Evolutionary conservation across 2,329 filamentous ascomycete genomes (phyloP).

Genomic region (Fusarium armeniacum): DNA sequence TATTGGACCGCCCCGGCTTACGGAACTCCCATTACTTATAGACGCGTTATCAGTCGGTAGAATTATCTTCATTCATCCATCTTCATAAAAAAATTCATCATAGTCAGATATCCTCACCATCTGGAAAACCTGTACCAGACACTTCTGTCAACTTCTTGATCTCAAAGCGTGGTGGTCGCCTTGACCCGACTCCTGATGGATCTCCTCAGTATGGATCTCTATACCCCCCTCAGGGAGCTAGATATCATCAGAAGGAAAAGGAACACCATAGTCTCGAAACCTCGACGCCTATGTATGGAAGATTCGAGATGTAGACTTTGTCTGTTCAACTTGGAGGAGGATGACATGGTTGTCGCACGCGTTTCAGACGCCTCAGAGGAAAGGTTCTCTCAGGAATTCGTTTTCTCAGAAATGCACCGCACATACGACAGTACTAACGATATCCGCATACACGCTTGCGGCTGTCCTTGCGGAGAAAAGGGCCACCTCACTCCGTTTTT

Average conservation of each 20-base stretch:
- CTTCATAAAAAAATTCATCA: background rate
- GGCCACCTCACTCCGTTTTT: background rate
- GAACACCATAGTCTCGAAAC: background rate
- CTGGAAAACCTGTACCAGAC: background rate
- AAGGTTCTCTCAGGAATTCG: background rate
- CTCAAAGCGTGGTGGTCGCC: no score
- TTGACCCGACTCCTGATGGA: background rate
- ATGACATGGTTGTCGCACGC: background rate
- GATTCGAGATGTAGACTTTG: slow-evolving; percentile 2
- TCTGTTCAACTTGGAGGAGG: background rate
- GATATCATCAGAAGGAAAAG: background rate
- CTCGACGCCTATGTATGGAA: background rate
- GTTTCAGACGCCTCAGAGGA: background rate
- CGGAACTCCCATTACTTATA: background rate
- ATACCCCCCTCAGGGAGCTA: no score
- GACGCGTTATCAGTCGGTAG: background rate
- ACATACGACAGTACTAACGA: background rate
- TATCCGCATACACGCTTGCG: background rate
- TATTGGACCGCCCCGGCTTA: background rate
- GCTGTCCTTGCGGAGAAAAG: background rate
- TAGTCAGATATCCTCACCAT: background rate
- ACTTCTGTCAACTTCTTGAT: background rate
- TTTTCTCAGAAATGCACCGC: background rate
- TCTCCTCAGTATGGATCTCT: background rate
- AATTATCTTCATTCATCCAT: background rate